Percentiles rank a stretch among this genome's conserved stretches.
Evolutionary conservation across 2,329 filamentous ascomycete genomes (phyloP).

Genomic region (Chrysoporthe deuterocubensis): DNA sequence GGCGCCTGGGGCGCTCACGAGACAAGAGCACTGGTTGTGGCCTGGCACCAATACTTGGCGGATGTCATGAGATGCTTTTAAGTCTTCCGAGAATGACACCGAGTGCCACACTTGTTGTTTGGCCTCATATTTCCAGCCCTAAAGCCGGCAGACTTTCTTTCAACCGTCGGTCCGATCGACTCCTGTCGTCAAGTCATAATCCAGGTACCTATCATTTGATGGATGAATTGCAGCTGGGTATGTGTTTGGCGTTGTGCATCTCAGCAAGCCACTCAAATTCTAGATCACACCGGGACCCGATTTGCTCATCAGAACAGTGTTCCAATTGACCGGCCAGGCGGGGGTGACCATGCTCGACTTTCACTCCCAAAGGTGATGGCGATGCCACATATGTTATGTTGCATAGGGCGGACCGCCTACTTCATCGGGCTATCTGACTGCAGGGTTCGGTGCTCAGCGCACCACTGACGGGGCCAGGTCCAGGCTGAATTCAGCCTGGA

Average conservation of each 20-base stretch:
- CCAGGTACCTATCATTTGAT: neutral
- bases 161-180: too few species aligned
- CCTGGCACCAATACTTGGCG: neutral
- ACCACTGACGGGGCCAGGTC: neutral
- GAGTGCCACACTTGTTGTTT: neutral
- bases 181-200: neutral
- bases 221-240: too few species aligned
- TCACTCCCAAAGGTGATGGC: neutral
- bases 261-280: neutral
- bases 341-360: neutral
- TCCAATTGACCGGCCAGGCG: neutral
- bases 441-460: neutral
- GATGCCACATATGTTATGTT: neutral
- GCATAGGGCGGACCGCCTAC: neutral
- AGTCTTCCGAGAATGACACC: conserved; percentile 2
- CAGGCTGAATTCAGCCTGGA: neutral
- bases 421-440: neutral
- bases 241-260: neutral
- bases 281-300: neutral
- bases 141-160: neutral
- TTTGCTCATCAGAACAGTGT: neutral
- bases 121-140: neutral
- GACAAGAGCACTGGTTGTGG: neutral
- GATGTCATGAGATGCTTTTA: neutral
- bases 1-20: neutral